A percentile compares a stretch with the other conserved stretches of the same genome.
phyloP scores from a whole-genome alignment of 306 rosid genomes.

The Vigna nakashimae region DNA sequence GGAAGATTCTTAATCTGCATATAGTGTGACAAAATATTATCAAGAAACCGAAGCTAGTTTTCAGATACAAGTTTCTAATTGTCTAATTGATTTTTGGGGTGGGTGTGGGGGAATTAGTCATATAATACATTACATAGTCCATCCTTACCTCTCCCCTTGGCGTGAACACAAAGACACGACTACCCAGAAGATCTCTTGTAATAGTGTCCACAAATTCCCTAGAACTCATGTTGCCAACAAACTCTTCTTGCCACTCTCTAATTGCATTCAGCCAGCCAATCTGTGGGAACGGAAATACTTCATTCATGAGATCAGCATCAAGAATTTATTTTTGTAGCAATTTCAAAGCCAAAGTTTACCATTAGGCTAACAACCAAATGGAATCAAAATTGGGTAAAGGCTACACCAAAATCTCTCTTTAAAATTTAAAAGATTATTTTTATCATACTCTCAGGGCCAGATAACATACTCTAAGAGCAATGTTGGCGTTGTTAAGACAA shows the following conservation, averaged over 20 bases:
- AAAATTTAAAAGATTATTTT: conserved; percentile 36
- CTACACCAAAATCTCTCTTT: conserved; percentile 38
- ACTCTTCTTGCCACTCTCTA: conserved; percentile 99
- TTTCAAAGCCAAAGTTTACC: conserved; percentile 9
- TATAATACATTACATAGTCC: conserved; percentile 20
- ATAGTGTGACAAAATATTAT: conserved; percentile 33
- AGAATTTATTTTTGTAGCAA: not conserved
- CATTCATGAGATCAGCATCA: conserved; percentile 50
- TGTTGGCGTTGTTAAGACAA: conserved; percentile 91
- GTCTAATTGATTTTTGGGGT: conserved; percentile 29
- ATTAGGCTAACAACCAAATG: conserved; percentile 1
- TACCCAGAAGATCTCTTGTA: conserved; percentile 94
- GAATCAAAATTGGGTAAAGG: conserved; percentile 33
- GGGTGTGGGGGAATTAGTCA: not conserved
- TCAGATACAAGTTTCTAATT: conserved; percentile 22
- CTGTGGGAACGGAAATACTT: conserved; percentile 61
- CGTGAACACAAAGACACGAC: conserved; percentile 97
- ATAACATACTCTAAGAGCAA: conserved; percentile 91
- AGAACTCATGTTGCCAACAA: conserved; percentile 99
- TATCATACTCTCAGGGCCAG: conserved; percentile 38
- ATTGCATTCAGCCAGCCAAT: conserved; percentile 99
- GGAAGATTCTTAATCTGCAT: conserved; percentile 94
- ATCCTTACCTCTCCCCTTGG: conserved; percentile 95
- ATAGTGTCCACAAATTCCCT: conserved; percentile 97
- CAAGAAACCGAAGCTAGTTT: conserved; percentile 30